These are phyloP conservation scores for Hirschfeldia incana DNA, from an alignment of 345 rosid species.

Conservation along the genomic window DNA sequence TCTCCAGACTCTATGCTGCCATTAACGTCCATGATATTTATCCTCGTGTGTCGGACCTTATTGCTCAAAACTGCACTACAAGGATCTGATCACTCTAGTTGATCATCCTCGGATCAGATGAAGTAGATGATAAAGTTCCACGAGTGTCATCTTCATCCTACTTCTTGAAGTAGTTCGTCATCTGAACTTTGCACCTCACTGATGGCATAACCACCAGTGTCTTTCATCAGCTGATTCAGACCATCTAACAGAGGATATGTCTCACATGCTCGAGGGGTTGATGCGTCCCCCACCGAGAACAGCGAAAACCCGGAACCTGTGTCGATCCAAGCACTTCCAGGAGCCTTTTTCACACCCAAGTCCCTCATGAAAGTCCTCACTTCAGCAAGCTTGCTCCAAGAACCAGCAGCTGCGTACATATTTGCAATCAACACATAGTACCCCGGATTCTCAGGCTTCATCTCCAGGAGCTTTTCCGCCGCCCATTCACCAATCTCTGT, in stretches of 20 bases:
- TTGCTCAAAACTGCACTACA: too few relatives aligned
- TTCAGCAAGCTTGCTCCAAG: conserved; percentile 63
- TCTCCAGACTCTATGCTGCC: conserved; percentile 58
- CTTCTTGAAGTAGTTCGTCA: conserved; percentile 42
- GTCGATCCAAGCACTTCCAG: conserved; percentile 75
- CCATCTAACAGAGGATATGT: conserved; percentile 58
- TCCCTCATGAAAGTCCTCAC: conserved; percentile 74
- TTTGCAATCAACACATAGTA: conserved; percentile 75
- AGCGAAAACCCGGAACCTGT: conserved; percentile 53
- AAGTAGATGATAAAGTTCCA: too few relatives aligned
- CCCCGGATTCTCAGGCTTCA: conserved; percentile 64
- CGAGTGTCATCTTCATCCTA: conserved; percentile 38
- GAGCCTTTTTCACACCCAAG: conserved; percentile 65
- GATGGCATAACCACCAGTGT: conserved; percentile 36
- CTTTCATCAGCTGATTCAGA: conserved; percentile 63
- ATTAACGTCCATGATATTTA: conserved; percentile 69
- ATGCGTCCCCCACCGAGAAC: conserved; percentile 63
- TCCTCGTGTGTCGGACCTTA: conserved; percentile 21
- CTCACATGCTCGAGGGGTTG: conserved; percentile 44
- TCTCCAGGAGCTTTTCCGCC: conserved; percentile 63
- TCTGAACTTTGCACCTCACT: conserved; percentile 29
- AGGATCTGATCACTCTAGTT: too few relatives aligned
- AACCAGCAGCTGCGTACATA: conserved; percentile 68
- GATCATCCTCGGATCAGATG: too few relatives aligned
- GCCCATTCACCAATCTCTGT: conserved; percentile 43